Conservation (phyloP, 768 basidiomycete species). For the Psilocybe azurescens region DNA sequence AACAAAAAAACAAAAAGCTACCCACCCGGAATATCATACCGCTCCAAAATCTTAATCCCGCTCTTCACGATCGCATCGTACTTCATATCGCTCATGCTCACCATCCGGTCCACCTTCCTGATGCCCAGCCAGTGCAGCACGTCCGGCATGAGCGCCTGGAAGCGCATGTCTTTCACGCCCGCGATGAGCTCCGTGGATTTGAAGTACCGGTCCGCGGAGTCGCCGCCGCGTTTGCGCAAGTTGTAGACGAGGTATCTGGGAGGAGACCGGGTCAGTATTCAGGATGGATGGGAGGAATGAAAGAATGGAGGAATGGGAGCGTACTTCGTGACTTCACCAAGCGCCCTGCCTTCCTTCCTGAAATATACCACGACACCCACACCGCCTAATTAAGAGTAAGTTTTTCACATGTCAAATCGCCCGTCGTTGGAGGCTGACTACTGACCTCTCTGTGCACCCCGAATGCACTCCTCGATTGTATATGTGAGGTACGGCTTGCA, state of each 20-base stretch:
- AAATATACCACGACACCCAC: conserved; percentile 97
- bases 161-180: conserved; percentile 96
- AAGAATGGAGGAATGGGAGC: conserved; percentile 22
- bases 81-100: conserved; percentile 95
- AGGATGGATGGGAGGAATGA: not conserved
- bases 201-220: conserved; percentile 94
- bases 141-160: conserved; percentile 95
- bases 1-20: not conserved
- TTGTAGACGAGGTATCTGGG: conserved; percentile 92
- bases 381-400: conserved; percentile 53
- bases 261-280: not conserved
- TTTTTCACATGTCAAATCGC: too few relatives aligned
- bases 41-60: conserved; percentile 79
- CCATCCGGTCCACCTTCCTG: conserved; percentile 87
- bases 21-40: conserved; percentile 88
- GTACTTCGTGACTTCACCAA: conserved; percentile 93
- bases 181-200: conserved; percentile 92
- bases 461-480: conserved; percentile 93
- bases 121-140: conserved; percentile 96
- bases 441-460: conserved; percentile 57
- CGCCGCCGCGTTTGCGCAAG: conserved; percentile 92
- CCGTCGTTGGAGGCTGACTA: not conserved
- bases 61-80: conserved; percentile 92
- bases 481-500: conserved; percentile 94
- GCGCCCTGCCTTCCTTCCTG: conserved; percentile 90